A percentile compares a stretch with the other conserved stretches of the same genome.
These are phyloP conservation scores for Streptanthus diversifolius DNA, from an alignment of 345 rosid species.

Conservation along the genomic window DNA sequence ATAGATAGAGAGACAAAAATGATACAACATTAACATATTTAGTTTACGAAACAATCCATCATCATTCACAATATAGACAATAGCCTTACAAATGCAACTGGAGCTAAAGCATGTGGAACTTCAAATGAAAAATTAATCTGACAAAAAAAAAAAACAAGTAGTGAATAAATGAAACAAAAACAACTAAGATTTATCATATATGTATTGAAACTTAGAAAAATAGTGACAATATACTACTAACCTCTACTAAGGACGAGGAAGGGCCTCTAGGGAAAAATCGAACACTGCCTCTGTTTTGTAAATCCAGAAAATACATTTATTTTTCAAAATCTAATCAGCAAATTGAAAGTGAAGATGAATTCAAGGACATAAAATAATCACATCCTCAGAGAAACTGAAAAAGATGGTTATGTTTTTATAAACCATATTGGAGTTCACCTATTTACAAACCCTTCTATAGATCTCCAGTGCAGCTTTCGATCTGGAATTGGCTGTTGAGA, in stretches of 20 bases:
- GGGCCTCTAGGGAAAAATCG: slow-evolving; percentile 86
- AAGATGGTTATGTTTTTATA: background rate
- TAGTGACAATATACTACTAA: slow-evolving; percentile 30
- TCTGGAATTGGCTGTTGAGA: slow-evolving; percentile 69
- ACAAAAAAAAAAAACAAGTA: slow-evolving; percentile 23
- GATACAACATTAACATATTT: background rate
- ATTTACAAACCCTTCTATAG: slow-evolving; percentile 82
- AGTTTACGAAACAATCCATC: background rate
- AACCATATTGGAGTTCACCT: slow-evolving; percentile 35
- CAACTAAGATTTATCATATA: background rate
- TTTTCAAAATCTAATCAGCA: background rate
- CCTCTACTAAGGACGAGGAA: slow-evolving; percentile 69
- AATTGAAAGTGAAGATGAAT: background rate
- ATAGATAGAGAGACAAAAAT: too few species aligned
- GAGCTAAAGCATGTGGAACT: slow-evolving; percentile 69
- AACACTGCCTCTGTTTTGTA: slow-evolving; percentile 70
- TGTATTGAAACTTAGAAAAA: background rate
- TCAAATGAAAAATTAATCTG: slow-evolving; percentile 93
- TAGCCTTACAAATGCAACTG: slow-evolving; percentile 74
- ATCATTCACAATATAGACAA: background rate
- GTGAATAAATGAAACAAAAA: background rate
- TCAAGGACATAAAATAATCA: background rate
- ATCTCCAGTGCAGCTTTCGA: slow-evolving; percentile 89
- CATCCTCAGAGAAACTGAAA: background rate
- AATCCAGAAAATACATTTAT: background rate